These are phyloP conservation scores for Solanum chiquidenum DNA, from an alignment of 257 asterid species.

Conservation along the genomic window DNA sequence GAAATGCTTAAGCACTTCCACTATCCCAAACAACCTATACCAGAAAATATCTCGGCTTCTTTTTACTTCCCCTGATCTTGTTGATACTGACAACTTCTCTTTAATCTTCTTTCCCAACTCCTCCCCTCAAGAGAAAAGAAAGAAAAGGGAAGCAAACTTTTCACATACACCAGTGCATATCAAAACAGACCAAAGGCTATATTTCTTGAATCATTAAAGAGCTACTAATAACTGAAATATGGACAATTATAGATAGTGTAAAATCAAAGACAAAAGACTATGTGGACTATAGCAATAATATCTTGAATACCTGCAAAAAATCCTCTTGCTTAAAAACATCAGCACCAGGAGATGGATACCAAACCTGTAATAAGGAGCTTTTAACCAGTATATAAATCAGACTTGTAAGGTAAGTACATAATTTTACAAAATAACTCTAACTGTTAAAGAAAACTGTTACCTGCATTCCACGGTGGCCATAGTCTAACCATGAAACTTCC, in stretches of 20 bases:
- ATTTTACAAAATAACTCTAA: neutral
- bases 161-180: neutral
- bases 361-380: conserved; percentile 69
- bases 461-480: conserved; percentile 99
- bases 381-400: conserved; percentile 28
- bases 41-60: neutral
- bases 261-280: neutral
- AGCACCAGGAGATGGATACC: conserved; percentile 97
- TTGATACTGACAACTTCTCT: neutral
- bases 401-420: conserved; percentile 13
- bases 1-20: neutral
- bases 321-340: conserved; percentile 97
- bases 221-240: neutral
- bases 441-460: conserved; percentile 36
- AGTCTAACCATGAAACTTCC: conserved; percentile 98
- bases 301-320: conserved; percentile 73
- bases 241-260: neutral
- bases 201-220: neutral
- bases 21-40: neutral
- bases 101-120: neutral
- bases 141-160: neutral
- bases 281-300: neutral
- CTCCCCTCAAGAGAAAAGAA: neutral
- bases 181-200: neutral
- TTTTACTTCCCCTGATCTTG: neutral